These are phyloP conservation scores for Lyophyllum decastes DNA, from an alignment of 768 basidiomycete genomes.

Conservation along the genomic window DNA sequence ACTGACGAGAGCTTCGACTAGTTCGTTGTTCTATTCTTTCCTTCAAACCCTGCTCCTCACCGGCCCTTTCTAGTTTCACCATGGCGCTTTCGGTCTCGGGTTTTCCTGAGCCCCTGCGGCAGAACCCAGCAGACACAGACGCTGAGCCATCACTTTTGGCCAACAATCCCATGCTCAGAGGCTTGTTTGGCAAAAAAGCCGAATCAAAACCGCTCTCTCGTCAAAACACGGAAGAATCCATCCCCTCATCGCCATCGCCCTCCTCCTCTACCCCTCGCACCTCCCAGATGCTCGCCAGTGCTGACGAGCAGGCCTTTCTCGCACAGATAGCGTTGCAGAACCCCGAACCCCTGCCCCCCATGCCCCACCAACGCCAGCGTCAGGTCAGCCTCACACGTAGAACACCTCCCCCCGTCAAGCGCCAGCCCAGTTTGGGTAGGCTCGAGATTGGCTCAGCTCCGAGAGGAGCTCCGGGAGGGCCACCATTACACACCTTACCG, in stretches of 20 bases:
- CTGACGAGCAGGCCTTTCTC: slow-evolving; percentile 19
- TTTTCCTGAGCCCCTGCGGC: slow-evolving; percentile 35
- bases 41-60: background rate
- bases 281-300: slow-evolving; percentile 2
- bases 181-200: slow-evolving; percentile 27
- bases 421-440: slow-evolving; percentile 26
- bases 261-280: slow-evolving; percentile 12
- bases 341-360: slow-evolving; percentile 12
- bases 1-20: background rate
- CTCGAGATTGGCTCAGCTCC: slow-evolving; percentile 28
- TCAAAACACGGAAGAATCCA: slow-evolving; percentile 18
- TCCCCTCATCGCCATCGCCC: slow-evolving; percentile 8
- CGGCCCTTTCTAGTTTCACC: background rate
- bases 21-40: background rate
- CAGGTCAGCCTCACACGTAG: slow-evolving; percentile 24
- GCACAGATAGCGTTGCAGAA: slow-evolving; percentile 20
- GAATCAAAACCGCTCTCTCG: slow-evolving; percentile 12
- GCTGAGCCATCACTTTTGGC: background rate
- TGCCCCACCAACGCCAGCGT: slow-evolving; percentile 10
- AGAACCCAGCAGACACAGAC: slow-evolving; percentile 13
- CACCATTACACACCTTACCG: slow-evolving; percentile 5
- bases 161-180: slow-evolving; percentile 17
- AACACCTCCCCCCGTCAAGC: slow-evolving; percentile 24
- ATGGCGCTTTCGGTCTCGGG: slow-evolving; percentile 38
- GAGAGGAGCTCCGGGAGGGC: slow-evolving; percentile 3